phyloP scores from a whole-genome alignment of 2,329 filamentous ascomycete species.

The Cytospora leucostoma region DNA sequence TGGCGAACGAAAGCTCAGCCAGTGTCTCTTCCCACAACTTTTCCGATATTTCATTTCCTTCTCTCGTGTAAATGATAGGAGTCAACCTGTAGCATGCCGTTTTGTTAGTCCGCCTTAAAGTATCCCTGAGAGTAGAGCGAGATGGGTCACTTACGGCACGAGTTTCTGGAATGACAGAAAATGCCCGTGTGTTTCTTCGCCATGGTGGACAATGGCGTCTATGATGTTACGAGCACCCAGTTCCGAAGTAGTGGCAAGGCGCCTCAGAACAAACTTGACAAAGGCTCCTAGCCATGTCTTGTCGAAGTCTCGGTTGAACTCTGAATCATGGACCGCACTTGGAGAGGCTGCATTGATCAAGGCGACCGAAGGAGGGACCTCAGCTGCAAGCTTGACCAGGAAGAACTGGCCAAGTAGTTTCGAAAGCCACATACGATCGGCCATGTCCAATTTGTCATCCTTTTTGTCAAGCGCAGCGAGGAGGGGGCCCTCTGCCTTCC shows the following conservation, averaged over 20 bases:
- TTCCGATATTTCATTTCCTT: constrained; percentile 26
- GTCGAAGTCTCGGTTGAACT: constrained; percentile 4
- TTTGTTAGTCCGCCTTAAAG: not conserved
- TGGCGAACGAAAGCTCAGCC: constrained; percentile 32
- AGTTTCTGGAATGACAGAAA: constrained; percentile 28
- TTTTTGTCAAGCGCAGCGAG: not conserved
- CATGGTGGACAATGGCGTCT: constrained; percentile 26
- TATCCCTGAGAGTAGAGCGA: not conserved
- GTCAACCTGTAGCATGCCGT: constrained; percentile 28
- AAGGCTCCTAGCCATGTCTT: not conserved
- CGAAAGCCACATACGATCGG: constrained; percentile 30
- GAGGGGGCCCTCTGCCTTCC: not conserved
- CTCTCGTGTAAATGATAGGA: constrained; percentile 27
- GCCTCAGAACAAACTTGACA: constrained; percentile 5
- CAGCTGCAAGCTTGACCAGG: constrained; percentile 34
- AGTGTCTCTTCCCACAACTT: constrained; percentile 34
- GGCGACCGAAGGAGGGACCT: constrained; percentile 29
- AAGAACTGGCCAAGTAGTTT: constrained; percentile 38
- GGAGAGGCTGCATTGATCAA: constrained; percentile 7
- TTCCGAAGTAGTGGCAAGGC: constrained; percentile 16
- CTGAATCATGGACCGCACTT: constrained; percentile 1
- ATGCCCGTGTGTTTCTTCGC: constrained; percentile 28
- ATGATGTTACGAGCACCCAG: constrained; percentile 28
- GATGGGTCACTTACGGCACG: constrained; percentile 25
- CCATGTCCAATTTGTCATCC: constrained; percentile 15